These are phyloP conservation scores for Dendryphion nanum DNA, from an alignment of 2,329 filamentous ascomycete species.

Conservation along the genomic window DNA sequence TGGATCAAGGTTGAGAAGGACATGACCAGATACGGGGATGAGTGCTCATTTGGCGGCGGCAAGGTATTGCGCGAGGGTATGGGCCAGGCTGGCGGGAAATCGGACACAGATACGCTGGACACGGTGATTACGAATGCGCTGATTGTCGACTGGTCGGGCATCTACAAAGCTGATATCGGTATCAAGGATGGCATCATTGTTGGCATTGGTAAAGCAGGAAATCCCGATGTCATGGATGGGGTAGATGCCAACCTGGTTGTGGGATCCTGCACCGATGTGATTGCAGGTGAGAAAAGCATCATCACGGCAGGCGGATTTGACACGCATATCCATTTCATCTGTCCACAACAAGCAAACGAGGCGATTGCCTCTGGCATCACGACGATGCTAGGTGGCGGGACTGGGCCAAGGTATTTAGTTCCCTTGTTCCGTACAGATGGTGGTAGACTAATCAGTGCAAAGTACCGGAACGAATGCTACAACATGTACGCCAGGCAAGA, in stretches of 20 bases:
- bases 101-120: slow-evolving; percentile 72
- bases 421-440: slow-evolving; percentile 1
- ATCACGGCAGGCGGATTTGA: slow-evolving; percentile 89
- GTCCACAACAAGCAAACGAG: slow-evolving; percentile 85
- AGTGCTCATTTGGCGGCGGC: slow-evolving; percentile 92
- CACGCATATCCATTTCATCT: slow-evolving; percentile 91
- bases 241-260: slow-evolving; percentile 77
- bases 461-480: slow-evolving; percentile 88
- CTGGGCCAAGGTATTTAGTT: slow-evolving; percentile 70
- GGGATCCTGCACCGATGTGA: slow-evolving; percentile 85
- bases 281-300: slow-evolving; percentile 87
- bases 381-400: slow-evolving; percentile 86
- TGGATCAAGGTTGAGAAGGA: slow-evolving; percentile 92
- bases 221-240: slow-evolving; percentile 95
- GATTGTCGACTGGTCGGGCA: slow-evolving; percentile 86
- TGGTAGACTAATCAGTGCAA: slow-evolving; percentile 17
- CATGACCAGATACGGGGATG: slow-evolving; percentile 80
- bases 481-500: slow-evolving; percentile 85
- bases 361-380: slow-evolving; percentile 83
- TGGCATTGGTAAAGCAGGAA: slow-evolving; percentile 90
- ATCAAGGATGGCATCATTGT: slow-evolving; percentile 84
- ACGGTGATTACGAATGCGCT: slow-evolving; percentile 86
- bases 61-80: slow-evolving; percentile 94
- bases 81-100: slow-evolving; percentile 81
- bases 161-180: slow-evolving; percentile 96